Evolutionary conservation across 805 yeast genomes (phyloP), one percentile per base, ranked within the genome.

Genomic region (Metschnikowia corniflorae): DNA sequence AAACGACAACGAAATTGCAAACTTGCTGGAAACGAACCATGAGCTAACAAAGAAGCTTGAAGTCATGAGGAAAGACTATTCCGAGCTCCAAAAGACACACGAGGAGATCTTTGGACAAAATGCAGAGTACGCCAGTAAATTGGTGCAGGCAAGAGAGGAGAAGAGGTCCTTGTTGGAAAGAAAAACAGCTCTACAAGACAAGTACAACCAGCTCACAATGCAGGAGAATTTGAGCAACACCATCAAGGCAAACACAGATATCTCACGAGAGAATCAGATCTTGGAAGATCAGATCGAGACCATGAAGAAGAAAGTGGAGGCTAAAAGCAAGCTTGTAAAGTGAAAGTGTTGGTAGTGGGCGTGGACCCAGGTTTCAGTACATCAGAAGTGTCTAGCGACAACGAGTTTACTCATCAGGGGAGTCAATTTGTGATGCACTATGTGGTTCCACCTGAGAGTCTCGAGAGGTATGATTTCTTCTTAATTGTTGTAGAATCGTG

Each of bases 161-260:
- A 58, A 52, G 26, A 50, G 41, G 4, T 15, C 42, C 14, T 51
- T 62, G 19, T 16, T 29, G 2, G 27, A 24, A 2, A 24, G 35
- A 16, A 49, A 46, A 28, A 35, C 40, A 18, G 43, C 49, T 8
- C 44, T 60, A 26, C 50, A 57, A 29, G 40, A 40, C 14, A 47
- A 52, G 31, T 61, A 60, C 37, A 61, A 54, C 23, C 51, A 55
- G 29, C 53, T 63, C 16, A 62, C 63, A 14, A 61, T 64, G 69
- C 60, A 61, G 29, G 65, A 60, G 38, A 64, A 64, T 38, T 51
- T 64, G 26, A 54, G 52, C 25, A 64, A 64, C 36, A 62, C 69
- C 2, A 61, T 58, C 31, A 56, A 63, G 38, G 73, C 73, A 25
- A 68, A 68, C 42, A 43, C 57, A 41, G 73, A 66, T 20, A 65